These are phyloP conservation scores for Myxozyma melibiosi DNA, from an alignment of 805 yeast genomes.

Conservation along the genomic window DNA sequence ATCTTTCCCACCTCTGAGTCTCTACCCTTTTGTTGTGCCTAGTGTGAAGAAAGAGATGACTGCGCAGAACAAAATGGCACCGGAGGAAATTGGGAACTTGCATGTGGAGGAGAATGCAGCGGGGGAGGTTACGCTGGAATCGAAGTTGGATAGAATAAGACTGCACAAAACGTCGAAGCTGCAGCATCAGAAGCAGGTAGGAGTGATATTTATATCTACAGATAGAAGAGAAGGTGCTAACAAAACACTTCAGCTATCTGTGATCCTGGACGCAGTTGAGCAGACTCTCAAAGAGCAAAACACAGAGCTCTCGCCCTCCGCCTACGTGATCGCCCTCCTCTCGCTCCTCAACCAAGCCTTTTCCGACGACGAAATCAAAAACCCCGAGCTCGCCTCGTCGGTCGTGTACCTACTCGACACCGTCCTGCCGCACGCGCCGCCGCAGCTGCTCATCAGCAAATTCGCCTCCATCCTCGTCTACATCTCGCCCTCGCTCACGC, in stretches of 20 bases:
- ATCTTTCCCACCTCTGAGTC: no score
- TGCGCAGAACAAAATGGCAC: conserved; percentile 11
- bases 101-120: neutral
- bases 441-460: conserved; percentile 66
- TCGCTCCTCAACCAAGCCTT: conserved; percentile 78
- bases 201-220: neutral
- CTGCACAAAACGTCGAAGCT: conserved; percentile 74
- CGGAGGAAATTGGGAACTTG: no score
- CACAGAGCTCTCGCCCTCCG: conserved; percentile 65
- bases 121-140: conserved; percentile 50
- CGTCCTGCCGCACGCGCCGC: conserved; percentile 68
- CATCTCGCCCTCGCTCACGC: conserved; percentile 72
- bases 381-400: conserved; percentile 67
- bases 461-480: conserved; percentile 77
- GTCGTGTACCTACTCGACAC: conserved; percentile 70
- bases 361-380: conserved; percentile 54
- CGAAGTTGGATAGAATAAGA: conserved; percentile 67
- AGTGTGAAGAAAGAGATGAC: no score
- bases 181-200: conserved; percentile 74
- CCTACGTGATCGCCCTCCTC: conserved; percentile 83
- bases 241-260: conserved; percentile 41
- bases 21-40: no score
- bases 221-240: neutral
- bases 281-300: conserved; percentile 73
- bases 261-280: conserved; percentile 85